Percentiles rank a stretch among this genome's conserved stretches.
Conservation (phyloP, 345 rosid species). For the Gossypium thurberi region DNA sequence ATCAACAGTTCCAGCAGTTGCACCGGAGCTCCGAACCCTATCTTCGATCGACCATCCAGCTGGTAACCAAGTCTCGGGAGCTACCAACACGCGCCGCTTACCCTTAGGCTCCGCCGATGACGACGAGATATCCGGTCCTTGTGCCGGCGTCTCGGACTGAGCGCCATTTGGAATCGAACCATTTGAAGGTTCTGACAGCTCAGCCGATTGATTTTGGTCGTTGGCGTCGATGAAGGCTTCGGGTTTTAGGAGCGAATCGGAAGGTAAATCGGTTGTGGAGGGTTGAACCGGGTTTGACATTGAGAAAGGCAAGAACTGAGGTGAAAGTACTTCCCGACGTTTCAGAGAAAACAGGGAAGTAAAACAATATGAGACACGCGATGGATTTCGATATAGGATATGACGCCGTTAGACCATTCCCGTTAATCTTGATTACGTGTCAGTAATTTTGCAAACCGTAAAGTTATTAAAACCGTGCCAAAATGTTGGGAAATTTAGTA, state of each 20-base stretch:
- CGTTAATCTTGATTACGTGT: no score
- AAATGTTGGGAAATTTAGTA: no score
- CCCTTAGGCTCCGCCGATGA: conserved; percentile 16
- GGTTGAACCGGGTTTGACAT: not conserved
- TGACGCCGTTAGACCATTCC: no score
- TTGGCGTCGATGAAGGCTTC: conserved; percentile 36
- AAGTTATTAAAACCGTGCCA: no score
- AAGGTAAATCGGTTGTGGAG: conserved; percentile 14
- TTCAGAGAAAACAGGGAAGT: not conserved
- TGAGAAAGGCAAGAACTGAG: not conserved
- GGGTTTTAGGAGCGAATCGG: conserved; percentile 40
- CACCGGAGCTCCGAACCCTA: conserved; percentile 62
- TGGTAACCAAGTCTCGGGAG: conserved; percentile 45
- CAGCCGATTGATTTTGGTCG: conserved; percentile 16
- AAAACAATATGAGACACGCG: not conserved
- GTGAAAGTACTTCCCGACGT: not conserved
- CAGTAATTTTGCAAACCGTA: no score
- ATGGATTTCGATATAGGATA: no score
- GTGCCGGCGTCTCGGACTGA: not conserved
- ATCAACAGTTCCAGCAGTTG: conserved; percentile 63
- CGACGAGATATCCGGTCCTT: conserved; percentile 5
- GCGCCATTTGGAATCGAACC: conserved; percentile 18
- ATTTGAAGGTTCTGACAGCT: conserved; percentile 5
- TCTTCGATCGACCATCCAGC: conserved; percentile 74
- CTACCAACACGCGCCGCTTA: conserved; percentile 15